Evolutionary conservation across 208 protist species (phyloP).

Genomic region (Leishmania arabica): DNA sequence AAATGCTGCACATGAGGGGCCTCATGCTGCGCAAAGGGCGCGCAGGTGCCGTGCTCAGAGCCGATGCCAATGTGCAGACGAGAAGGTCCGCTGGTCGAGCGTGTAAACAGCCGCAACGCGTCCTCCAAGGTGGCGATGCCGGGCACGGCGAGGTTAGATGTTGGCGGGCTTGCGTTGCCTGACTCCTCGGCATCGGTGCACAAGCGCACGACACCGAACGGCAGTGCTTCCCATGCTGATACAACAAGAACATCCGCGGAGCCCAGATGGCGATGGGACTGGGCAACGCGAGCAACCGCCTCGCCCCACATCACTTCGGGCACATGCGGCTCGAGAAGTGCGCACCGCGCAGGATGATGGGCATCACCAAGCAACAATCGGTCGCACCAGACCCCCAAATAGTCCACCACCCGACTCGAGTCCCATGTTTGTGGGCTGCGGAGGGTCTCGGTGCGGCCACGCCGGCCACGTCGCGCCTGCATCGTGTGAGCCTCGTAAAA

Average conservation of each 20-base stretch:
- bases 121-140: constrained; percentile 16
- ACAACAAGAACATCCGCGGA: constrained; percentile 60
- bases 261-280: constrained; percentile 54
- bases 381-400: constrained; percentile 84
- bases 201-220: constrained; percentile 58
- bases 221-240: constrained; percentile 34
- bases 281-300: constrained; percentile 57
- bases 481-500: constrained; percentile 33
- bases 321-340: constrained; percentile 70
- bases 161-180: not conserved
- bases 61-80: constrained; percentile 59
- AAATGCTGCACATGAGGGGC: constrained; percentile 14
- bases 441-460: constrained; percentile 7
- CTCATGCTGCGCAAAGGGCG: constrained; percentile 38
- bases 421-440: constrained; percentile 80
- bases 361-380: constrained; percentile 75
- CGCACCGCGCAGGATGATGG: constrained; percentile 46
- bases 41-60: constrained; percentile 24
- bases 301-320: constrained; percentile 43
- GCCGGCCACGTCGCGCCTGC: constrained; percentile 6
- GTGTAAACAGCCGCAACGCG: constrained; percentile 33
- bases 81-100: not conserved
- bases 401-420: constrained; percentile 64
- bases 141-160: not conserved
- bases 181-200: not conserved